Evolutionary conservation across 2,329 filamentous ascomycete species (phyloP), one percentile per base, ranked within the genome.

Genomic region (Aspergillus texensis): DNA sequence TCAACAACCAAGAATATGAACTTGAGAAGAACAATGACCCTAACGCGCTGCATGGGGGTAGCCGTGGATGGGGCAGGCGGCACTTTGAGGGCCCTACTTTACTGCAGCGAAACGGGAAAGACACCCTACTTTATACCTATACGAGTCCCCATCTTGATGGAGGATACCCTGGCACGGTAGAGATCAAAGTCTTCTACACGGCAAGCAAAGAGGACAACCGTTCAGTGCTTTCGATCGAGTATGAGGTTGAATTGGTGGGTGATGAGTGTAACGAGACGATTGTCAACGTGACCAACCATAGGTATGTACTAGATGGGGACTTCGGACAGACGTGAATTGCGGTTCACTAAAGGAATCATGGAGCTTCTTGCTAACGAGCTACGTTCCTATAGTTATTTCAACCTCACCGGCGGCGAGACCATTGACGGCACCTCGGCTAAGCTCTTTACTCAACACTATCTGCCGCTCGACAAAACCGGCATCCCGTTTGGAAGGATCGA

Each of bases 201-300:
- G 85, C 90, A 0, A 89, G 88, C 59, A 91, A 88, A 65, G 88
- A 93, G 75, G 79, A 85, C 57, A 80, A 85, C 65, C 89, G 89
- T 67, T 88, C 87, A 1, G 87, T 95, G 24, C 80, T 98, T 62
- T 89, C 89, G 62, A 91, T 96, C 57, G 95, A 98, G 78, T 98
- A 96, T 76, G 91, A 97, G 82, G 93, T 91, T 24, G 88, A 92
- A 77, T 84, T 98, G 54, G 84, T 93, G 3, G 89, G 86, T 3
- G 89, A 87, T 64, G 84, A 91, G 57, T 90, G 89, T 14, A 89
- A 94, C n/a, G 94, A 97, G 84, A 98, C 94, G 0, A 89, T 89
- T 48, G 87, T 98, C 76, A 96, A 94, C 80, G 86, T 98, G 80
- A 98, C 95, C 57, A 99, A 98, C 81, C 94, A 99, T 82, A 96